phyloP scores from a whole-genome alignment of 2,329 filamentous ascomycete genomes.

The Rhexocercosporidium sp. region DNA sequence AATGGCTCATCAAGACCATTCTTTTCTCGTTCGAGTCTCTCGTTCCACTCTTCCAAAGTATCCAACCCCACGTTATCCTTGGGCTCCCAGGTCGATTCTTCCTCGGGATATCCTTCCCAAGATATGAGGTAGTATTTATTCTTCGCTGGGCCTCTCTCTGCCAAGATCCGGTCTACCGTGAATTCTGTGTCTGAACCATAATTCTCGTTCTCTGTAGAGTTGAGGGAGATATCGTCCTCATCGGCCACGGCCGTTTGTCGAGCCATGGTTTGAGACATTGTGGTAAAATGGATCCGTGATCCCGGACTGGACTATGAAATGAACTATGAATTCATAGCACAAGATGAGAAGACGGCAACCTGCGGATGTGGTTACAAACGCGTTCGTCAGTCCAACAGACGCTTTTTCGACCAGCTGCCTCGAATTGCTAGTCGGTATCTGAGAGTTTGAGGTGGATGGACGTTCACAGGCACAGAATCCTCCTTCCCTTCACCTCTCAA shows the following conservation, averaged over 20 bases:
- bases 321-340: neutral
- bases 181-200: conserved; percentile 31
- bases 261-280: neutral
- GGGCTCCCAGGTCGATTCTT: conserved; percentile 62
- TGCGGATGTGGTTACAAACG: conserved; percentile 5
- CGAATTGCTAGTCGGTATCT: neutral
- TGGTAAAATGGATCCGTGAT: neutral
- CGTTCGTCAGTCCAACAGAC: neutral
- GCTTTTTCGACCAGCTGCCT: neutral
- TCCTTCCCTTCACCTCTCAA: neutral
- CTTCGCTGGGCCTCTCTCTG: conserved; percentile 48
- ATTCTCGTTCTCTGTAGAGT: conserved; percentile 49
- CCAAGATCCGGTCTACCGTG: conserved; percentile 54
- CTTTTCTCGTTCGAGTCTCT: conserved; percentile 29
- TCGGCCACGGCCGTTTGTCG: neutral
- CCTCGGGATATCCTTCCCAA: conserved; percentile 65
- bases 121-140: conserved; percentile 61
- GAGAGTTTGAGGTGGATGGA: neutral
- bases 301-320: neutral
- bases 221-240: conserved; percentile 57
- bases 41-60: conserved; percentile 44
- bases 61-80: conserved; percentile 47
- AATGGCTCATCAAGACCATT: conserved; percentile 30
- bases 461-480: neutral
- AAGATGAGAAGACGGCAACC: neutral